These are phyloP conservation scores for Dissoconium aciculare DNA, from an alignment of 2,329 filamentous ascomycete species.

Conservation along the genomic window DNA sequence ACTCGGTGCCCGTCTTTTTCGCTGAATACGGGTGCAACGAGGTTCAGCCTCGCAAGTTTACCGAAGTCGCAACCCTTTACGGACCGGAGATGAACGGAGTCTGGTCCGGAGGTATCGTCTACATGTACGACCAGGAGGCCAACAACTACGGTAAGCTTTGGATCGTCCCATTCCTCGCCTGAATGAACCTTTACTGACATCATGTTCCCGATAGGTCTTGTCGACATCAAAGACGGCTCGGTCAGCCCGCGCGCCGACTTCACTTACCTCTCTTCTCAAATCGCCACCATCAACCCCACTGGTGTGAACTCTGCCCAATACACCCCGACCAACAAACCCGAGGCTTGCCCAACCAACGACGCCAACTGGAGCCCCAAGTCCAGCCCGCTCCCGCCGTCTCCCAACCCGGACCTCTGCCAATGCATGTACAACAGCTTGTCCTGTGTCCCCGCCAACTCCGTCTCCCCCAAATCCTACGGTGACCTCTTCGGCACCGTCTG, in stretches of 20 bases:
- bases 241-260: slow-evolving; percentile 63
- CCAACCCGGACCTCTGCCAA: slow-evolving; percentile 62
- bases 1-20: slow-evolving; percentile 92
- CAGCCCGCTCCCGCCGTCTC: slow-evolving; percentile 60
- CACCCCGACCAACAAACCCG: slow-evolving; percentile 54
- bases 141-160: slow-evolving; percentile 95
- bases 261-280: slow-evolving; percentile 52
- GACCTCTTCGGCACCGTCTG: slow-evolving; percentile 63
- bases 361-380: slow-evolving; percentile 53
- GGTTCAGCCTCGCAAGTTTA: slow-evolving; percentile 57
- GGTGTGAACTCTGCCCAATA: slow-evolving; percentile 54
- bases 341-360: slow-evolving; percentile 53
- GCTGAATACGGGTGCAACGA: slow-evolving; percentile 96
- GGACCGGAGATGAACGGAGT: slow-evolving; percentile 65
- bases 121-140: slow-evolving; percentile 90
- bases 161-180: slow-evolving; percentile 4
- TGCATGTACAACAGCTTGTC: slow-evolving; percentile 68
- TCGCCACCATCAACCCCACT: slow-evolving; percentile 52
- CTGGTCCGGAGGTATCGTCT: slow-evolving; percentile 93
- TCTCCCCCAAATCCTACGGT: slow-evolving; percentile 45
- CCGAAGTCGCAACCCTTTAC: slow-evolving; percentile 73
- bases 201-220: slow-evolving; percentile 48
- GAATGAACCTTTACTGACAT: slow-evolving; percentile 7
- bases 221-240: slow-evolving; percentile 42
- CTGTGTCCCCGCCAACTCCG: slow-evolving; percentile 49